These are phyloP conservation scores for Phytophthora rubi DNA, from an alignment of 352 stramenopile species.

Conservation along the genomic window DNA sequence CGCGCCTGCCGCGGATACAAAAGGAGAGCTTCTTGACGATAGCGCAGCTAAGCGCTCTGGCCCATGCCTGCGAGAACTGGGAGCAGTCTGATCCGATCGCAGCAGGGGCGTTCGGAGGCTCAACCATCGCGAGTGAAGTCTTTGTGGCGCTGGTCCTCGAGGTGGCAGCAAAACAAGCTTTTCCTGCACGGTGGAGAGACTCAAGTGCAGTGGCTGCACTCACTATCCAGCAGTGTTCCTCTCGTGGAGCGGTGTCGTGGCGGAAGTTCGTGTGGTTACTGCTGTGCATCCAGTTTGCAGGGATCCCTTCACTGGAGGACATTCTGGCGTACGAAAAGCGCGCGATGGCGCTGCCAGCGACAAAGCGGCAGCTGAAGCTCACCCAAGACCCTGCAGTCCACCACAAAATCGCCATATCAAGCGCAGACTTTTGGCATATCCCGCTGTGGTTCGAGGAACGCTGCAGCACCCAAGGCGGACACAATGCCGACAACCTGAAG, in stretches of 20 bases:
- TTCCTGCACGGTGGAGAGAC: slow-evolving; percentile 48
- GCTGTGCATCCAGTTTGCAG: slow-evolving; percentile 45
- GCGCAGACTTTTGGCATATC: slow-evolving; percentile 37
- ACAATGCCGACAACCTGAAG: slow-evolving; percentile 24
- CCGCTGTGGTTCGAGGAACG: slow-evolving; percentile 53
- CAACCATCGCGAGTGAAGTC: slow-evolving; percentile 31
- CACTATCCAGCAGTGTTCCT: slow-evolving; percentile 33
- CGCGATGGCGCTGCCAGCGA: slow-evolving; percentile 1
- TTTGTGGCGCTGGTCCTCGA: slow-evolving; percentile 51
- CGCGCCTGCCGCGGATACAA: slow-evolving; percentile 17
- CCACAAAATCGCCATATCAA: slow-evolving; percentile 17
- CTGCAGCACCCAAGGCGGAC: not conserved
- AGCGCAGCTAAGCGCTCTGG: slow-evolving; percentile 26
- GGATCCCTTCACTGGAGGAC: slow-evolving; percentile 35
- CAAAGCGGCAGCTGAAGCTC: slow-evolving; percentile 11
- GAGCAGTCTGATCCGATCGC: slow-evolving; percentile 20
- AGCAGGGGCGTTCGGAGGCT: slow-evolving; percentile 9
- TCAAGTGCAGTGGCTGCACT: slow-evolving; percentile 41
- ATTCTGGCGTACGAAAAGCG: slow-evolving; percentile 30
- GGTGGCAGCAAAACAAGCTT: slow-evolving; percentile 32
- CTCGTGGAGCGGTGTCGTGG: slow-evolving; percentile 36
- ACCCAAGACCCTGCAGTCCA: not conserved
- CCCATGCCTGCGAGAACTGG: slow-evolving; percentile 20
- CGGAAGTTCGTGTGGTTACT: slow-evolving; percentile 49
- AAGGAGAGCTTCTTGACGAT: slow-evolving; percentile 38